Evolutionary conservation across 2,329 filamentous ascomycete genomes (phyloP), one percentile per base, ranked within the genome.

Genomic region (Paramyrothecium roridum): DNA sequence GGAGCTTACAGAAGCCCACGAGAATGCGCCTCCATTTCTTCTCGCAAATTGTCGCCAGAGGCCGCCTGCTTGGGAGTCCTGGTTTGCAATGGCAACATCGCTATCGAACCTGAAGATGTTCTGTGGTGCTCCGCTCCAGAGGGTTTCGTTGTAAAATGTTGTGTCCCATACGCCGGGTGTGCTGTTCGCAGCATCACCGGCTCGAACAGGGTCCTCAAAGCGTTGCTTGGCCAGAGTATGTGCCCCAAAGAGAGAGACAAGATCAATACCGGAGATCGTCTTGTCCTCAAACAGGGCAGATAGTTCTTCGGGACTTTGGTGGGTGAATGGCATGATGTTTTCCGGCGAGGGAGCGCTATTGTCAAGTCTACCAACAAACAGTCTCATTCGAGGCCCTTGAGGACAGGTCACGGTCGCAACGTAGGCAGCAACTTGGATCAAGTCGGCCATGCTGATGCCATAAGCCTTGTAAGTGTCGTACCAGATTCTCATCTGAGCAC

Each of bases 161-260:
- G 75, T 72, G 52, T 82, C 79, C 79, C 78, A 81, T 1, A 77
- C 67, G 6, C 76, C 76, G 0, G 76, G 76, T 0, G 78, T 80
- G 22, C 69, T 73, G 57, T 82, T 80, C 54, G 80, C 76, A 0
- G 78, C 71, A 17, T 71, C 69, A 17, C 71, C 72, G 2, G 70
- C 67, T 22, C 73, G 66, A 7, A 57, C 50, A 0, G 64, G 52
- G 53, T 79, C 71, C 55, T 75, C 71, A 48, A 73, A 73, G 55
- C 71, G 71, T 60, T 81, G 78, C 59, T 74, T 73, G 13, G 75
- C 75, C 13, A 75, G 72, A 3, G 74, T 76, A 60, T 83, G 80
- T 1, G 80, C 79, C 46, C 80, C 80, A 13, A 83, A 59, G 3
- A 82, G 74, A 6, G 80, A 79, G 12, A 76, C 76, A 3, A 80